phyloP scores from a whole-genome alignment of 768 basidiomycete genomes.

The Asterophora parasitica region DNA sequence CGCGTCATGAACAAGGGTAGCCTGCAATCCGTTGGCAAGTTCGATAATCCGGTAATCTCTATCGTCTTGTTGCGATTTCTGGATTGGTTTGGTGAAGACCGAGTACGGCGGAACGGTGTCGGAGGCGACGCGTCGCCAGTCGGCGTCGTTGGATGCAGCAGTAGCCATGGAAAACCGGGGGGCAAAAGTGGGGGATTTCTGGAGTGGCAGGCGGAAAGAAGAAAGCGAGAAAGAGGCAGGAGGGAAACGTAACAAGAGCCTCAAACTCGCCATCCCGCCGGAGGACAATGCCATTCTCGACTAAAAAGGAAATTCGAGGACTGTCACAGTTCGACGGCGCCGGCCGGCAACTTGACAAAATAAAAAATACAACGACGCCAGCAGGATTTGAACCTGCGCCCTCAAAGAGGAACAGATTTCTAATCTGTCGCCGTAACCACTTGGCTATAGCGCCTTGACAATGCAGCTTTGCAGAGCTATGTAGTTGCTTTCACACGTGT shows the following conservation, averaged over 20 bases:
- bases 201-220: background rate
- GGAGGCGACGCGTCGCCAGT: conserved; percentile 33
- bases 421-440: conserved; percentile 79
- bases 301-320: conserved; percentile 11
- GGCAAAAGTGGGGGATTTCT: background rate
- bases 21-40: conserved; percentile 88
- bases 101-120: conserved; percentile 38
- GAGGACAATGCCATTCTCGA: background rate
- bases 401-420: conserved; percentile 67
- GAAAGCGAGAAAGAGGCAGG: conserved; percentile 1
- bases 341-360: background rate
- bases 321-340: conserved; percentile 6
- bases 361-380: background rate
- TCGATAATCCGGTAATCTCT: conserved; percentile 76
- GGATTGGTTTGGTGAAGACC: conserved; percentile 55
- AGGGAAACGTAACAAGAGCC: conserved; percentile 3
- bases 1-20: conserved; percentile 75
- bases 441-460: conserved; percentile 63
- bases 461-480: too few relatives aligned
- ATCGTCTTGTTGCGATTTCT: conserved; percentile 74
- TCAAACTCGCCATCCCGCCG: conserved; percentile 12
- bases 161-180: conserved; percentile 17
- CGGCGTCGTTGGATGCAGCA: conserved; percentile 8
- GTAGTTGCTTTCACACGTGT: too few relatives aligned
- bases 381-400: conserved; percentile 68